Evolutionary conservation across 805 yeast species (phyloP).

Genomic region (Helenozyma baotianmanensis): DNA sequence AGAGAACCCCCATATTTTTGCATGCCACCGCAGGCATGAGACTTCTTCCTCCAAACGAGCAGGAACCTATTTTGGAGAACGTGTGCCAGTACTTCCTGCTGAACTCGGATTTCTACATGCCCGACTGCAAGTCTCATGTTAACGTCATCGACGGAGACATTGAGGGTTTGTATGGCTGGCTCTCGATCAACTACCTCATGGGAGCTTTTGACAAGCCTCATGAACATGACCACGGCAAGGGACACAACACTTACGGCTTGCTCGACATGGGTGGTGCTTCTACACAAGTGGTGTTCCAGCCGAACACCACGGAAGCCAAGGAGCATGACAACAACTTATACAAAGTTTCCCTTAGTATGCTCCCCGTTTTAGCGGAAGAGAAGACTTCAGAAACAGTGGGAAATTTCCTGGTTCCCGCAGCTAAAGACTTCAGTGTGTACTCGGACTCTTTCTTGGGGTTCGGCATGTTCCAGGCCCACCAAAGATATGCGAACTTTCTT

Average conservation of each 20-base stretch:
- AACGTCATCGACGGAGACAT: conserved; percentile 59
- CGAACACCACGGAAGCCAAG: conserved; percentile 41
- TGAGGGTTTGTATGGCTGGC: conserved; percentile 68
- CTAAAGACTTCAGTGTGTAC: conserved; percentile 39
- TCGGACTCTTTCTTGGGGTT: conserved; percentile 57
- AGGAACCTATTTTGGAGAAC: conserved; percentile 39
- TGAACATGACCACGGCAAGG: conserved; percentile 38
- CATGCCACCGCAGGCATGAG: conserved; percentile 74
- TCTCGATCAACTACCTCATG: conserved; percentile 53
- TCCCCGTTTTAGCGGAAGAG: conserved; percentile 20
- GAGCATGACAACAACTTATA: conserved; percentile 46
- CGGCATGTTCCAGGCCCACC: conserved; percentile 56
- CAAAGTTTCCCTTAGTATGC: conserved; percentile 37
- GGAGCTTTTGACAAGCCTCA: conserved; percentile 40
- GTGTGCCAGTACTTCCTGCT: conserved; percentile 47
- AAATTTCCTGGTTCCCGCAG: conserved; percentile 12
- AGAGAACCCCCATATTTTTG: conserved; percentile 60
- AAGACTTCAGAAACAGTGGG: not conserved
- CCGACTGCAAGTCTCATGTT: conserved; percentile 58
- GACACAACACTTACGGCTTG: conserved; percentile 50
- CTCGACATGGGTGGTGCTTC: conserved; percentile 65
- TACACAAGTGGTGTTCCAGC: conserved; percentile 62
- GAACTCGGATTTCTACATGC: conserved; percentile 50
- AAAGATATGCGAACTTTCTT: conserved; percentile 39
- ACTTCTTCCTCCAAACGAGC: conserved; percentile 48